Evolutionary conservation across 805 yeast genomes (phyloP), one percentile per base, ranked within the genome.

Genomic region (Suhomyces canberraensis): DNA sequence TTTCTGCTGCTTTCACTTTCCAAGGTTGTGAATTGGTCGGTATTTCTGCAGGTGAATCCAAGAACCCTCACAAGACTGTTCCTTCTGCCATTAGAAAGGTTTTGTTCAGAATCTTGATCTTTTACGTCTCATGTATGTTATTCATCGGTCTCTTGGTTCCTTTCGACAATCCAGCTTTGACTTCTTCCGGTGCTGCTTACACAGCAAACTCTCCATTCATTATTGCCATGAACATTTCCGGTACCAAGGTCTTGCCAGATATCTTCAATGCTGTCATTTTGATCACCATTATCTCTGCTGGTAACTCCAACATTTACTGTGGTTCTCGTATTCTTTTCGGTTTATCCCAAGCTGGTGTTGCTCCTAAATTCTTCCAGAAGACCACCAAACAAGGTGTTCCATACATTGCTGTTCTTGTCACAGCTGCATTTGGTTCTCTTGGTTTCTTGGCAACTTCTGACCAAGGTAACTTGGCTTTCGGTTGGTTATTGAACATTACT

Each of bases 21-120:
- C 89, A 82, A 63, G 90, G 90, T 59, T 80, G 84, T 33, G 93
- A 84, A 58, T 69, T 81, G 55, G 78, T 81, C 16, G 90, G 89
- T 60, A 70, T 84, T 37, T 69, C 87, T 3, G 84, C 85, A 22
- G 88, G 89, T 61, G 93, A 84, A 61, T 71, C 83, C 34, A 69
- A 71, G 19, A 79, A 79, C 55, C 89, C 90, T 39, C 67, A 81
- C 58, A 79, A 76, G 46, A 64, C 85, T 18, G 81, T 83, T 40
- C 89, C 90, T 41, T 72, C 73, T 33, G 88, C 90, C 25, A 79
- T 82, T 53, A 78, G 74, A 53, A 80, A 80, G 49, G 88, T 83
- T 25, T 71, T 81, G 39, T 64, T 72, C 58, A 71, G 91, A 65
- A 81, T 84, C 45, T 52, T 78, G 39, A 49, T 81, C 29, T 84